phyloP scores from a whole-genome alignment of 768 basidiomycete species.

The Pulveroboletus sp. region DNA sequence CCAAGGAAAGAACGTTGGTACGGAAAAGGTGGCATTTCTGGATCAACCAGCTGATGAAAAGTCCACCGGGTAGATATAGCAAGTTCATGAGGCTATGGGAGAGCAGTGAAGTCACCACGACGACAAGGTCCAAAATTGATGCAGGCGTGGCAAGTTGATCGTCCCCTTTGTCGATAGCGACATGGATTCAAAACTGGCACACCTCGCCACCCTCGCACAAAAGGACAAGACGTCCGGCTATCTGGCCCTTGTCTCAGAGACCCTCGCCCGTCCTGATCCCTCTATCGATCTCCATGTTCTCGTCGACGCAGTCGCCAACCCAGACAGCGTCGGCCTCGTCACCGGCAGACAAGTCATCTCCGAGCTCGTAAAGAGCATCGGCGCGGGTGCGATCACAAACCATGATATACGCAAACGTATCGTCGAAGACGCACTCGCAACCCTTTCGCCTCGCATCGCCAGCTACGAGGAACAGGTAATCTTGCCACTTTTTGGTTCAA shows the following conservation, averaged over 20 bases:
- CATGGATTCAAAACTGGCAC: constrained; percentile 64
- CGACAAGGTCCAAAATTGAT: constrained; percentile 1
- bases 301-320: constrained; percentile 79
- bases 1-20: constrained; percentile 28
- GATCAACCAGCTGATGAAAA: too few species aligned
- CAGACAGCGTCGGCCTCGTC: constrained; percentile 79
- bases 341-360: constrained; percentile 86
- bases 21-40: constrained; percentile 2
- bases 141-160: background rate
- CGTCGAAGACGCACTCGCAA: constrained; percentile 69
- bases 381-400: constrained; percentile 52
- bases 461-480: constrained; percentile 90
- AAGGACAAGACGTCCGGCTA: constrained; percentile 85
- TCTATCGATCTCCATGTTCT: constrained; percentile 62
- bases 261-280: constrained; percentile 52
- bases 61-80: constrained; percentile 20
- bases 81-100: constrained; percentile 19
- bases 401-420: constrained; percentile 64
- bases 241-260: constrained; percentile 62
- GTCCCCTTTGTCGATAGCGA: constrained; percentile 30
- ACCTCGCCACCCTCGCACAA: constrained; percentile 63
- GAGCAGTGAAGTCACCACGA: constrained; percentile 27
- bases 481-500: background rate
- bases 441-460: constrained; percentile 75
- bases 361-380: constrained; percentile 73